Evolutionary conservation across 2,329 filamentous ascomycete genomes (phyloP).

Genomic region (Epichloe typhina): DNA sequence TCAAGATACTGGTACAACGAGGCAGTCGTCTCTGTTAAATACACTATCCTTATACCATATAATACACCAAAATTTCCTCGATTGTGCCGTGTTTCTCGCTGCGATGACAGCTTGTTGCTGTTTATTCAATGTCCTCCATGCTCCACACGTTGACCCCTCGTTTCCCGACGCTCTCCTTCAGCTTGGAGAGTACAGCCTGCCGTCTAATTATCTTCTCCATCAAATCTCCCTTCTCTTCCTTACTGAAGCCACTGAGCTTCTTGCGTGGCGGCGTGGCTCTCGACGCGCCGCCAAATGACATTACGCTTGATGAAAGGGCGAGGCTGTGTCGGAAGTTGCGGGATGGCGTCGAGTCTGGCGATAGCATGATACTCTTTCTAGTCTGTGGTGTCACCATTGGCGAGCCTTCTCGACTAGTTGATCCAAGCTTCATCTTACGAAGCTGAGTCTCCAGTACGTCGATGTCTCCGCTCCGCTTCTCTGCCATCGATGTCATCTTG

Average conservation of each 20-base stretch:
- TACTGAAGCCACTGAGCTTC: conserved; percentile 48
- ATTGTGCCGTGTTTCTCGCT: background rate
- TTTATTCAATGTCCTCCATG: conserved; percentile 34
- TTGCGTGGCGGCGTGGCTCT: conserved; percentile 38
- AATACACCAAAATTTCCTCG: conserved; percentile 9
- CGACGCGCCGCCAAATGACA: conserved; percentile 28
- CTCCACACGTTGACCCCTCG: conserved; percentile 37
- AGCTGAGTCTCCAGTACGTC: conserved; percentile 83
- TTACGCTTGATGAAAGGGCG: conserved; percentile 20
- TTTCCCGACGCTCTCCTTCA: conserved; percentile 36
- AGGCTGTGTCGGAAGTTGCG: conserved; percentile 28
- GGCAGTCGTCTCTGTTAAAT: background rate
- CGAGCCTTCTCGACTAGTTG: conserved; percentile 29
- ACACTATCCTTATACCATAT: conserved; percentile 8
- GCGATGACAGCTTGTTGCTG: background rate
- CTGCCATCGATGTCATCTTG: conserved; percentile 86
- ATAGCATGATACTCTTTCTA: conserved; percentile 24
- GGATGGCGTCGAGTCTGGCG: conserved; percentile 31
- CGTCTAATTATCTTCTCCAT: conserved; percentile 41
- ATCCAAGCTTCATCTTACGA: conserved; percentile 50
- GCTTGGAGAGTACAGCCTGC: conserved; percentile 37
- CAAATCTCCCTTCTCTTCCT: conserved; percentile 43
- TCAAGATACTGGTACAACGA: background rate
- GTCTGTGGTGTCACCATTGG: conserved; percentile 27
- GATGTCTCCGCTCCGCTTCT: conserved; percentile 82